Base-by-base conservation (phyloP, 768 basidiomycete genomes). In the Pleurotus djamor region DNA sequence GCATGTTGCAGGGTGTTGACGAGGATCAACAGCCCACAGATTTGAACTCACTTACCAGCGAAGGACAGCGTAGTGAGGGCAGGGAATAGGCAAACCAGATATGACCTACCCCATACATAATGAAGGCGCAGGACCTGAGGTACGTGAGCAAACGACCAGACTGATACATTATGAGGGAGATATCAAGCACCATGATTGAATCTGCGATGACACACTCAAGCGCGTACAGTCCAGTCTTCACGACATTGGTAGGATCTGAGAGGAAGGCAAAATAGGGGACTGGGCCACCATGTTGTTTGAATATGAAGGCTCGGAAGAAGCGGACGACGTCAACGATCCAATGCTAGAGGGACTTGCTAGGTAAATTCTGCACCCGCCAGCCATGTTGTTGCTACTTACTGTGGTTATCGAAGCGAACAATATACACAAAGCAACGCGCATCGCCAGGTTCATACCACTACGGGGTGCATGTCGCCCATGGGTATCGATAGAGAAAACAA, bases 41-140 rank as follows among this genome's bases (percentile, higher is more conserved):
- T 49, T 28, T 28, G 21, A 28, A 28, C 12, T 9, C 6, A 33
- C 50, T 52, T 7, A 65, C 64, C 60, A 14, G 34, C 38, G 4
- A 64, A 37, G 13, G 43, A 58, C 13, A 60, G 7, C 5, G 62
- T 32, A 3, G 50, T 62, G 12, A 51, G 51, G 4, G 57, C 28
- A 32, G 65, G 65, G 34, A 65, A 59, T 4, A 65, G 50, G 4
- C 59, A 37, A 34, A 65, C 35, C 4, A 13, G 43, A 4, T 32
- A 21, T 4, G 58, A 65, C 28, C 49, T 32, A 32, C 37, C 38
- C 58, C 60, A 61, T 4, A 66, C 41, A n/a, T 61, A 34, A 78
- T 12, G 82, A 64, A 37, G 69, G 69, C 80, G 79, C 77, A 32
- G 80, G 66, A 63, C 77, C 78, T 71, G 76, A 6, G 51, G 13